Percentiles rank a stretch among this genome's conserved stretches.
phyloP scores from a whole-genome alignment of 345 rosid species.

The Brassica rapa region DNA sequence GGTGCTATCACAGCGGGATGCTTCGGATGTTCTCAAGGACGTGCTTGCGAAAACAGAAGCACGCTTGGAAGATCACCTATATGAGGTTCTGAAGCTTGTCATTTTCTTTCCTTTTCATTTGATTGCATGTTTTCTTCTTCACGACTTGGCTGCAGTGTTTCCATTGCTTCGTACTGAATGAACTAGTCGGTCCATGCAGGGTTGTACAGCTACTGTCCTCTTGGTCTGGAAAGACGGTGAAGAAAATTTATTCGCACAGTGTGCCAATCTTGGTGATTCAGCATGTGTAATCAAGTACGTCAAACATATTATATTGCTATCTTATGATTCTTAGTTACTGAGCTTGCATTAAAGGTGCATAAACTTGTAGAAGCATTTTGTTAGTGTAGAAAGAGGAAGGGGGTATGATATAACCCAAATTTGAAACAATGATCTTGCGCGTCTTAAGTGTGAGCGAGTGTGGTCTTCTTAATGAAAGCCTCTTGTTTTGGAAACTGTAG shows the following conservation, averaged over 20 bases:
- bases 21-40: slow-evolving; percentile 75
- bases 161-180: slow-evolving; percentile 13
- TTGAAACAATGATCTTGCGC: slow-evolving; percentile 38
- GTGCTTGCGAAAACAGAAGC: slow-evolving; percentile 82
- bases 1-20: slow-evolving; percentile 70
- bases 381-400: slow-evolving; percentile 32
- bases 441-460: slow-evolving; percentile 32
- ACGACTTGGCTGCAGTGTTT: slow-evolving; percentile 25
- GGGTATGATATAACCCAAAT: slow-evolving; percentile 29
- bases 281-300: slow-evolving; percentile 83
- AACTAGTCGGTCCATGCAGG: slow-evolving; percentile 52
- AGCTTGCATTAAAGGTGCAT: slow-evolving; percentile 9
- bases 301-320: slow-evolving; percentile 24
- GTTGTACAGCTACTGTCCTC: slow-evolving; percentile 94
- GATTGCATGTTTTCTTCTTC: slow-evolving; percentile 23
- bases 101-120: slow-evolving; percentile 9
- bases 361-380: slow-evolving; percentile 31
- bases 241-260: slow-evolving; percentile 66
- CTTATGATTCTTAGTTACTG: slow-evolving; percentile 25
- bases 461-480: slow-evolving; percentile 21
- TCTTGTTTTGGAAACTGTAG: slow-evolving; percentile 28
- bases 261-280: slow-evolving; percentile 97
- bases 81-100: slow-evolving; percentile 64
- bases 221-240: slow-evolving; percentile 71
- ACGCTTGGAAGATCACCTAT: slow-evolving; percentile 60